Conservation (phyloP, 768 basidiomycete species). For the Podaxis sp. region DNA sequence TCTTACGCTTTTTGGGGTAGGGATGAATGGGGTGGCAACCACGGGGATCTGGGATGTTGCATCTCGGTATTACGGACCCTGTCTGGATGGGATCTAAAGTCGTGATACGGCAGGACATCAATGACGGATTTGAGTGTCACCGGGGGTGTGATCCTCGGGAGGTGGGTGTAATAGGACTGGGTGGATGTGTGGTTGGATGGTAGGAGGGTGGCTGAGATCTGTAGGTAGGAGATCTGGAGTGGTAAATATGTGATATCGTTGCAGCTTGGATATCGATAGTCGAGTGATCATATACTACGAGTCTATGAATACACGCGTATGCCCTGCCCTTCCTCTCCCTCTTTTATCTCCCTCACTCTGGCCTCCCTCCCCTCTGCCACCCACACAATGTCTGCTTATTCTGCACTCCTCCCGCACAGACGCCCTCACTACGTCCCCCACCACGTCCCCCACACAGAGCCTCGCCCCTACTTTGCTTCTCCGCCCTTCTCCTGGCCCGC, state of each 20-base stretch:
- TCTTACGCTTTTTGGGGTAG: background rate
- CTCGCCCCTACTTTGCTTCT: background rate
- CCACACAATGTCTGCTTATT: background rate
- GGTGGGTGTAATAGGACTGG: background rate
- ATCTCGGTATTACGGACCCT: background rate
- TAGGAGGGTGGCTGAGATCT: constrained; percentile 2
- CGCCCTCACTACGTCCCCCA: background rate
- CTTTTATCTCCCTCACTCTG: too few relatives aligned
- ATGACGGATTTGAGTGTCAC: background rate
- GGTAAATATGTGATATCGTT: background rate
- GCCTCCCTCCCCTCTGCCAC: background rate
- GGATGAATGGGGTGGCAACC: background rate
- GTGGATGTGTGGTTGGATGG: background rate
- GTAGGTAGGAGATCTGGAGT: background rate
- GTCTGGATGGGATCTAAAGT: background rate
- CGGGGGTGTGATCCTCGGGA: constrained; percentile 8
- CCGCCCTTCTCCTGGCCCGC: background rate
- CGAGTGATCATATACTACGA: background rate
- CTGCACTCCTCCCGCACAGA: background rate
- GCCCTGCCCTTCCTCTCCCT: too few relatives aligned
- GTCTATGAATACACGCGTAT: background rate
- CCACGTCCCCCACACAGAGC: background rate
- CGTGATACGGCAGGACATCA: background rate
- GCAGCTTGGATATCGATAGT: background rate
- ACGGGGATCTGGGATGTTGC: background rate